A percentile compares a stretch with the other conserved stretches of the same genome.
These are phyloP conservation scores for Schoenoplectus triqueter DNA, from an alignment of 202 grass and related monocot genomes.

Conservation along the genomic window DNA sequence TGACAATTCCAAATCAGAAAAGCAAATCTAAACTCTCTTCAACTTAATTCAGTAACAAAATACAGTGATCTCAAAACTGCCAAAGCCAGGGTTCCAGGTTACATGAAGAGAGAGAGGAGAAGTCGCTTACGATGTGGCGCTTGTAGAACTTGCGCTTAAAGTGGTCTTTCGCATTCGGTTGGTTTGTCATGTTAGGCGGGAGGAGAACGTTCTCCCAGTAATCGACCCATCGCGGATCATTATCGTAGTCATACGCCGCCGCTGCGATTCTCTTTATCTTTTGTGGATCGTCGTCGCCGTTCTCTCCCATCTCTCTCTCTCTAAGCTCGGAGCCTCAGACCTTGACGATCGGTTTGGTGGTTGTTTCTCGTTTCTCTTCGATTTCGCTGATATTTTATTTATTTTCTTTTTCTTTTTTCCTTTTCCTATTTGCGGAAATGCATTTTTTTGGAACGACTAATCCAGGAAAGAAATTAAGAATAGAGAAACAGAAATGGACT, in stretches of 20 bases:
- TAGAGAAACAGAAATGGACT: neutral
- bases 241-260: slow-evolving; percentile 64
- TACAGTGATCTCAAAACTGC: slow-evolving; percentile 28
- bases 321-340: neutral
- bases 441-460: neutral
- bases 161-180: slow-evolving; percentile 47
- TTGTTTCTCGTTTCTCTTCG: neutral
- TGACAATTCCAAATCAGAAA: slow-evolving; percentile 26
- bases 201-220: slow-evolving; percentile 59
- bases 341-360: slow-evolving; percentile 40
- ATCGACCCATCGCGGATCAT: slow-evolving; percentile 51
- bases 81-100: neutral
- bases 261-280: slow-evolving; percentile 49
- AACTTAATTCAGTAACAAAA: slow-evolving; percentile 1
- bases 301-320: slow-evolving; percentile 24
- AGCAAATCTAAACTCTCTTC: neutral
- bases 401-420: neutral
- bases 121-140: slow-evolving; percentile 47
- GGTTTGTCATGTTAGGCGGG: slow-evolving; percentile 51
- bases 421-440: neutral
- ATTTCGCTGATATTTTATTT: neutral
- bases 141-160: slow-evolving; percentile 73
- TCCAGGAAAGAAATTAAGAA: neutral
- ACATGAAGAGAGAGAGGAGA: neutral
- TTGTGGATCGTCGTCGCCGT: slow-evolving; percentile 44